Conservation (phyloP, 176 grass and related monocot genomes). For the Poa pratensis region DNA sequence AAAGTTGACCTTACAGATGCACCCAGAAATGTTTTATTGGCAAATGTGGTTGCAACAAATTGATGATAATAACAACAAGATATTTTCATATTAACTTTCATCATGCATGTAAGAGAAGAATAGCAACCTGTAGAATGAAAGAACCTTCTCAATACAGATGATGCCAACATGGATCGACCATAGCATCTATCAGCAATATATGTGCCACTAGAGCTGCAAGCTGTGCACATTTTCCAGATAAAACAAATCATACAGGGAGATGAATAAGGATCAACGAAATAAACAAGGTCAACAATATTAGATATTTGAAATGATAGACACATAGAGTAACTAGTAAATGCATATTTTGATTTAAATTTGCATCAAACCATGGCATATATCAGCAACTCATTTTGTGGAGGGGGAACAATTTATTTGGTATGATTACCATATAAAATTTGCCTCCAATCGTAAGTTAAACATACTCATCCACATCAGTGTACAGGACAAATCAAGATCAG, state of each 20-base stretch:
- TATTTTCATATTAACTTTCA: neutral
- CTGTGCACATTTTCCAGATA: constrained; percentile 42
- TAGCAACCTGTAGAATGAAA: constrained; percentile 91
- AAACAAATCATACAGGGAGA: constrained; percentile 33
- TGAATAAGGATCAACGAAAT: constrained; percentile 19
- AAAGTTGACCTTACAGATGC: constrained; percentile 53
- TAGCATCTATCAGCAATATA: constrained; percentile 47
- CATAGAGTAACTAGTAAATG: constrained; percentile 1
- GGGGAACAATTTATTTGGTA: neutral
- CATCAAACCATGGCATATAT: neutral
- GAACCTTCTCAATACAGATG: constrained; percentile 48
- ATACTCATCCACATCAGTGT: constrained; percentile 8
- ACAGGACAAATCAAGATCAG: neutral
- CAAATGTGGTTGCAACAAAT: constrained; percentile 23
- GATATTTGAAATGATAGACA: neutral
- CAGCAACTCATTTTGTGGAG: neutral
- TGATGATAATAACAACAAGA: neutral
- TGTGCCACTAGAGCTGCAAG: constrained; percentile 47
- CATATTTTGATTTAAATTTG: neutral
- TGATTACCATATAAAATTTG: constrained; percentile 12
- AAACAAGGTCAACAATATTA: neutral
- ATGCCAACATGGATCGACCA: constrained; percentile 35
- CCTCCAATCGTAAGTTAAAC: neutral
- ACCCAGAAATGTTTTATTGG: constrained; percentile 31
- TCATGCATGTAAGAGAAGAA: constrained; percentile 21